These are phyloP conservation scores for Pythium aquatile DNA, from an alignment of 352 stramenopile species.

Conservation along the genomic window DNA sequence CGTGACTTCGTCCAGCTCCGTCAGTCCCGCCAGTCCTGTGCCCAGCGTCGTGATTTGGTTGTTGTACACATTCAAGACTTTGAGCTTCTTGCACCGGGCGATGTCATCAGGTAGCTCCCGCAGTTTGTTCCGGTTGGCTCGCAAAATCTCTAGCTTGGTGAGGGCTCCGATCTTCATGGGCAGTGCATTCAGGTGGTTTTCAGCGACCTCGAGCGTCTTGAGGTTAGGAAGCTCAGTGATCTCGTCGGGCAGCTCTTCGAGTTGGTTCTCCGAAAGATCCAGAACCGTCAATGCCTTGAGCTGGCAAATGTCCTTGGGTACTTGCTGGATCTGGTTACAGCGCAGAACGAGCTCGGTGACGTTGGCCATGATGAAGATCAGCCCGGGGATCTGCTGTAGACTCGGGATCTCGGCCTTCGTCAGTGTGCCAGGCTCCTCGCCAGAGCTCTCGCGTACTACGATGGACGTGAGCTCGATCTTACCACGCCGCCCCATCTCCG, in stretches of 20 bases:
- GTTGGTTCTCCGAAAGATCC: conserved; percentile 61
- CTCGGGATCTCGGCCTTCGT: conserved; percentile 45
- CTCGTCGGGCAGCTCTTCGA: conserved; percentile 43
- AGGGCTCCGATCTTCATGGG: conserved; percentile 52
- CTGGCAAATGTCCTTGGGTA: conserved; percentile 59
- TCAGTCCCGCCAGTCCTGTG: conserved; percentile 44
- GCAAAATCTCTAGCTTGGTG: conserved; percentile 48
- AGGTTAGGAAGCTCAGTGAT: conserved; percentile 50
- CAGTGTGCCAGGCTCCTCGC: conserved; percentile 43
- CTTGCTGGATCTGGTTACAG: conserved; percentile 56
- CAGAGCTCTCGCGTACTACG: conserved; percentile 39
- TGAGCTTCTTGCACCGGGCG: conserved; percentile 43
- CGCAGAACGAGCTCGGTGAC: conserved; percentile 63
- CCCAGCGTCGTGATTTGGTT: conserved; percentile 59
- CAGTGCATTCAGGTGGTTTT: conserved; percentile 56
- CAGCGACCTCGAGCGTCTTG: conserved; percentile 44
- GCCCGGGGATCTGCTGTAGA: conserved; percentile 48
- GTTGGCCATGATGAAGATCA: conserved; percentile 58
- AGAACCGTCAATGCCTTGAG: conserved; percentile 47
- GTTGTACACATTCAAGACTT: conserved; percentile 77
- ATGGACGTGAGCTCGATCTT: conserved; percentile 65
- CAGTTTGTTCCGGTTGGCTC: conserved; percentile 57
- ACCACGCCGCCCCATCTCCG: conserved; percentile 49
- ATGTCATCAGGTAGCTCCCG: conserved; percentile 48
- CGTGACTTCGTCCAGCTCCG: conserved; percentile 69